Percentiles rank a stretch among this genome's conserved stretches.
phyloP scores from a whole-genome alignment of 352 stramenopile genomes.

The Phytophthora tubulina region DNA sequence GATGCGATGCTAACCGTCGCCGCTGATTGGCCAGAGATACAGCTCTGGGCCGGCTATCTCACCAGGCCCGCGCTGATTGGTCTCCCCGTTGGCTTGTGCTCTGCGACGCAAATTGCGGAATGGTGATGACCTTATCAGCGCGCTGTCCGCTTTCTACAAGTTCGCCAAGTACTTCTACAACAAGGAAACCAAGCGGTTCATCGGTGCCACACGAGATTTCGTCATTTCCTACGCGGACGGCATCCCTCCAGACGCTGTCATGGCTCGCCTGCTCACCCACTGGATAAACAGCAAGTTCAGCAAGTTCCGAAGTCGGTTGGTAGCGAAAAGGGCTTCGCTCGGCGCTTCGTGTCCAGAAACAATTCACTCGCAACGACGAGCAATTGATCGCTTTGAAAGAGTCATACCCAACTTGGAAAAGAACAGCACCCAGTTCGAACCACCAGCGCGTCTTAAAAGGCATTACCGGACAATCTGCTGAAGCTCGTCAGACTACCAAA shows the following conservation, averaged over 20 bases:
- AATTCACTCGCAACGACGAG: slow-evolving; percentile 19
- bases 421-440: background rate
- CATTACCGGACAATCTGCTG: background rate
- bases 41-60: too few relatives aligned
- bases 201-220: slow-evolving; percentile 3
- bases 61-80: too few relatives aligned
- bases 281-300: slow-evolving; percentile 20
- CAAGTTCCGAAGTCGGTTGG: slow-evolving; percentile 6
- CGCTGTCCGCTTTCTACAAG: slow-evolving; percentile 14
- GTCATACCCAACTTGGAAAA: background rate
- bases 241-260: background rate
- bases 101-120: too few relatives aligned
- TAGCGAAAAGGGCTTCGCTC: background rate
- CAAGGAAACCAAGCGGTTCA: slow-evolving; percentile 14
- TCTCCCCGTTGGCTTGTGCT: too few relatives aligned
- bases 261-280: slow-evolving; percentile 15
- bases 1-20: too few relatives aligned
- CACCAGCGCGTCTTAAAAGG: background rate
- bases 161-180: slow-evolving; percentile 30
- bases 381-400: slow-evolving; percentile 5
- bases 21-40: too few relatives aligned
- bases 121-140: background rate
- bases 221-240: slow-evolving; percentile 9
- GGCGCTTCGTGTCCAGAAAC: background rate
- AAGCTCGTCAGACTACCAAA: background rate